A percentile compares a stretch with the other conserved stretches of the same genome.
Conservation (phyloP, 2,329 filamentous ascomycete genomes). For the Neonectria hederae region DNA sequence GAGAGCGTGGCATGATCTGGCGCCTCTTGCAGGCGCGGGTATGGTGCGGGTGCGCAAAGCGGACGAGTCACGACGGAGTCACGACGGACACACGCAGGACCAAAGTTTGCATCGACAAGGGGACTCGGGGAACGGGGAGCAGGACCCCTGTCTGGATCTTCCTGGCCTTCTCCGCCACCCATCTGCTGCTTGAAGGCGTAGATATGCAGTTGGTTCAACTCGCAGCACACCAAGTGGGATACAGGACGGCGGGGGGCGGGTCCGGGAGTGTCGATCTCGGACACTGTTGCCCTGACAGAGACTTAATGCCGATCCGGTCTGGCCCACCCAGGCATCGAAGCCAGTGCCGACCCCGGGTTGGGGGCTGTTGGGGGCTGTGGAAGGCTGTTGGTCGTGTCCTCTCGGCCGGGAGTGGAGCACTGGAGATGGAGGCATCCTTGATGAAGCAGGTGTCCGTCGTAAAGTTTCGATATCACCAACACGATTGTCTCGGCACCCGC, state of each 20-base stretch:
- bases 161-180: conserved; percentile 3
- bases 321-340: conserved; percentile 3
- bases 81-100: background rate
- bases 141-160: conserved; percentile 21
- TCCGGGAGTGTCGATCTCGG: conserved; percentile 31
- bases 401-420: conserved; percentile 25
- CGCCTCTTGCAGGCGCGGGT: conserved; percentile 27
- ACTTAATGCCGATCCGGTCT: conserved; percentile 33
- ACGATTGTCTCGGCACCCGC: conserved; percentile 26
- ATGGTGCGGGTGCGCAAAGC: conserved; percentile 23
- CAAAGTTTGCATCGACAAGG: conserved; percentile 15
- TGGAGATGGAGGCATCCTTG: background rate
- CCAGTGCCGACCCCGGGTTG: conserved; percentile 12
- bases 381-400: conserved; percentile 34
- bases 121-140: conserved; percentile 11
- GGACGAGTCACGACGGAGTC: background rate
- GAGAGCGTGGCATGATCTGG: conserved; percentile 34
- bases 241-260: conserved; percentile 29
- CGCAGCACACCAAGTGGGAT: conserved; percentile 25
- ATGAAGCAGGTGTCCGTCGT: conserved; percentile 35
- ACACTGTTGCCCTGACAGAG: conserved; percentile 28
- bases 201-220: conserved; percentile 41
- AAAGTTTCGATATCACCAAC: conserved; percentile 35
- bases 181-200: conserved; percentile 11
- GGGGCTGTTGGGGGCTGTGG: conserved; percentile 10